phyloP scores from a whole-genome alignment of 331 rosid species.

The Prunus yedoensis region DNA sequence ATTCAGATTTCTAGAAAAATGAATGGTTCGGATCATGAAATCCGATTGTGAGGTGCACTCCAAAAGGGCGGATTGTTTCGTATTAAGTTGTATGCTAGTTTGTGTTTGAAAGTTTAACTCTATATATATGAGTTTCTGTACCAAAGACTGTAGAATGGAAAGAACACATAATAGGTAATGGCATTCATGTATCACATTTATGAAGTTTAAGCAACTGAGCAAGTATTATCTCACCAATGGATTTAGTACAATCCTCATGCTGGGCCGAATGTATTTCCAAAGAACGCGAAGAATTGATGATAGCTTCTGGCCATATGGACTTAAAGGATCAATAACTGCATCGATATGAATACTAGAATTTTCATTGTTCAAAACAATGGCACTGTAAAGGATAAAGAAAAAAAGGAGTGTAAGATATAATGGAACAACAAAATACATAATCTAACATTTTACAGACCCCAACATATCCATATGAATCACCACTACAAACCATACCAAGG shows the following conservation, averaged over 20 bases:
- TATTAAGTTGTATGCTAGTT: background rate
- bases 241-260: conserved; percentile 94
- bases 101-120: no score
- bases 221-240: conserved; percentile 72
- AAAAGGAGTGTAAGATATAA: conserved; percentile 21
- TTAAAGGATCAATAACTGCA: conserved; percentile 92
- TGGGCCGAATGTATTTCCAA: conserved; percentile 81
- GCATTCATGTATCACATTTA: background rate
- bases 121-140: background rate
- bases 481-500: background rate
- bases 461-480: background rate
- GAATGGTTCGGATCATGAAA: background rate
- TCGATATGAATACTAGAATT: conserved; percentile 85
- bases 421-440: conserved; percentile 5
- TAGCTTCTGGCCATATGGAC: conserved; percentile 87
- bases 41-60: background rate
- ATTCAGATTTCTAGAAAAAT: background rate
- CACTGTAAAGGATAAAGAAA: conserved; percentile 61
- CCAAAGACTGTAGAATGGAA: background rate
- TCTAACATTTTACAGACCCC: background rate
- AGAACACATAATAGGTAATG: background rate
- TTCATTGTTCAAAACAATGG: conserved; percentile 64
- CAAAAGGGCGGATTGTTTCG: background rate
- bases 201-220: background rate
- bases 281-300: conserved; percentile 82